Evolutionary conservation across 2,329 filamentous ascomycete genomes (phyloP), one percentile per base, ranked within the genome.

Genomic region (Sporothrix euskadiensis): DNA sequence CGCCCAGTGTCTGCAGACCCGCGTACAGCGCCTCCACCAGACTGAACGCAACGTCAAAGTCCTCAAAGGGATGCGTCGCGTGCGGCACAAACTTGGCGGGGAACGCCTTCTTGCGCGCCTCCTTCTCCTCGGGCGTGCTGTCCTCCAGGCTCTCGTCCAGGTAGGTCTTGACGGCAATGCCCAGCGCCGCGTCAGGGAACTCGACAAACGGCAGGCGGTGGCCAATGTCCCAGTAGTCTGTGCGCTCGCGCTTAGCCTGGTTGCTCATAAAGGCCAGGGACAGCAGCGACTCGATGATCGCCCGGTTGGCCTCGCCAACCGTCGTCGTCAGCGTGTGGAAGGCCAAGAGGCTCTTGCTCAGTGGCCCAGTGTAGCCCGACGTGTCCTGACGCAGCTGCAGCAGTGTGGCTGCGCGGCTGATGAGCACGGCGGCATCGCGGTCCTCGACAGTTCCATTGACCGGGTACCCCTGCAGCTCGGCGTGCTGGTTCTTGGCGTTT

Each of bases 331-430:
- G 86, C 1, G 94, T 94, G 75, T 94, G 92, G 84, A 94, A 99
- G 35, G 90, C 91, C 57, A 99, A 86, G 71, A 98, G 86, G 77
- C 95, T 94, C 81, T 96, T 91, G 85, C 94, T 97, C 1, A 99
- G 87, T 0, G 96, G 95, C 0, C 96, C 96, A 1, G 95, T 98
- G 82, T 98, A 99, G 41, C 96, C 96, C 77, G 95, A 94, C 3
- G 88, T 87, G 77, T 93, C 88, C 80, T 99, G 96, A 44, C 90
- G 89, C 75, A 98, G 86, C 79, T 92, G 93, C 70, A 94, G 88
- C 73, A 98, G 85, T 71, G 92, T 94, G 16, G 94, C 93, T 75
- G 94, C 91, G 54, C 96, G 91, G 77, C 94, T 96, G 78, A 98
- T 90, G 61, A 99, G 87, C 72, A 96, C 87, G 61, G 94, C 90